Base-by-base conservation (phyloP, 306 rosid genomes). In the Fagus crenata region DNA sequence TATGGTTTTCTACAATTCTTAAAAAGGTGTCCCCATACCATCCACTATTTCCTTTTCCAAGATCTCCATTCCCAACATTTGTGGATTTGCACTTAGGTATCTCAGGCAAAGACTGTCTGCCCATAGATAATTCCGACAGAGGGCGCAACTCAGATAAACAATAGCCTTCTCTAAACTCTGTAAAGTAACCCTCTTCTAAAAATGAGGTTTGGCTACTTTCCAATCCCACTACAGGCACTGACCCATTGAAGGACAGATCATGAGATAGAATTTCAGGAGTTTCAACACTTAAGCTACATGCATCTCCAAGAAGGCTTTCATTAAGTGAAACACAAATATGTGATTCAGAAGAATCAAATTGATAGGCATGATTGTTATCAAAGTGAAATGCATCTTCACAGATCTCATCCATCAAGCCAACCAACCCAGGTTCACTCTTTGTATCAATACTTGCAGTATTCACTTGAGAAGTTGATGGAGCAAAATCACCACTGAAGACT, bases 341-440 rank as follows among this genome's bases (percentile, higher is more conserved):
- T 17, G 89, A 72, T 43, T 80, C 90, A 73, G 85, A 75, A 37
- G 81, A 83, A 85, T 79, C 68, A 71, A 83, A 75, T 60, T 82
- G 87, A 56, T 17, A 49, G 58, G 77, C 71, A 74, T 67, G 86
- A 55, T 77, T 76, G 71, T 75, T 72, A 76, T 81, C 84, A 54
- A 77, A 74, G 63, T 74, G 90, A 85, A 95, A 95, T 55, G 89
- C 98, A 83, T 92, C 96, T 58, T 95, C 97, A 75, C 91, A 88
- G 82, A 92, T 95, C 86, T 87, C 93, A 85, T 89, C 88, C 98
- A 95, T 89, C 77, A 92, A 81, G 36, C 98, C 93, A 77, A 85
- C 80, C 72, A 68, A 59, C 63, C 69, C 83, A 67, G 87, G 85
- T 69, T 81, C 90, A 84, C 76, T 85, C 42, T 77, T 84, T 22